Conservation (phyloP, 1,284 basidiomycete genomes). For the Abortiporus biennis region DNA sequence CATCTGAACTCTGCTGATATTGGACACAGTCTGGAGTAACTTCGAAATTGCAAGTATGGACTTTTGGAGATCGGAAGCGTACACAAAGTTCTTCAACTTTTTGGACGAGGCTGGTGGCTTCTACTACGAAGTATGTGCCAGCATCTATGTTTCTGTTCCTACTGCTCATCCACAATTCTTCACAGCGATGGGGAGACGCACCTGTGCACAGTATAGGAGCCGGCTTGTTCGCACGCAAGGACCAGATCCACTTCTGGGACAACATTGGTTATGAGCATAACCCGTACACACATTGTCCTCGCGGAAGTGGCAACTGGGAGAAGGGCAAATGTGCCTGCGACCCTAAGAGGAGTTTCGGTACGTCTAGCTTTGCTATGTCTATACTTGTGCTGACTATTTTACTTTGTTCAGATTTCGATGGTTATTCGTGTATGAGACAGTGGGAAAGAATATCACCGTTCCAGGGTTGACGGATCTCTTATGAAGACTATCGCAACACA, state of each 20-base stretch:
- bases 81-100: constrained; percentile 67
- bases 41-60: constrained; percentile 73
- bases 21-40: constrained; percentile 59
- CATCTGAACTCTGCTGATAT: not conserved
- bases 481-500: too few relatives aligned
- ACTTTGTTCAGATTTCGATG: constrained; percentile 34
- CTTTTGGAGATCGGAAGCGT: constrained; percentile 56
- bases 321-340: constrained; percentile 41
- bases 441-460: constrained; percentile 40
- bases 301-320: constrained; percentile 31
- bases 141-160: not conserved
- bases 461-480: too few relatives aligned
- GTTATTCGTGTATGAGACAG: constrained; percentile 43
- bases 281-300: constrained; percentile 48
- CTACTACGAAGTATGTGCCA: constrained; percentile 59
- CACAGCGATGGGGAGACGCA: constrained; percentile 71
- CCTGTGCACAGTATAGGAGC: constrained; percentile 76
- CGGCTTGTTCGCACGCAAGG: constrained; percentile 53
- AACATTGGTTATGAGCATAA: constrained; percentile 55
- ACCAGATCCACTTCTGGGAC: constrained; percentile 66
- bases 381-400: not conserved
- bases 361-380: constrained; percentile 14
- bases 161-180: not conserved
- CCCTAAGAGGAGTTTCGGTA: constrained; percentile 37
- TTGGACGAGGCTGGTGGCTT: constrained; percentile 72